A percentile compares a stretch with the other conserved stretches of the same genome.
Conservation (phyloP, 176 grass and related monocot species). For the Oryza longistaminata region DNA sequence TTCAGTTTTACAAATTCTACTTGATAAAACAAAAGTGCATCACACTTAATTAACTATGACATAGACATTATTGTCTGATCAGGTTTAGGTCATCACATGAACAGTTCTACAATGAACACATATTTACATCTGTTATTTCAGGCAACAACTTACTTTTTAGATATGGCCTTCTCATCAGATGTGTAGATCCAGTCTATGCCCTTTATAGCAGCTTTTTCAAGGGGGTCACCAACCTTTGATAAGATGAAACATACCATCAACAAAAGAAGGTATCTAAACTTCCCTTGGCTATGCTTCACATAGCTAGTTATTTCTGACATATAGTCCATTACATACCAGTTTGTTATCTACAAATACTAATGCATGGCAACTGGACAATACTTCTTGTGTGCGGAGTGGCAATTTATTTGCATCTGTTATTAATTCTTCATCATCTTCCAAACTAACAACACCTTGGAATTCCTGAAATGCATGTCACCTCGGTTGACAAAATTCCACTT, state of each 20-base stretch:
- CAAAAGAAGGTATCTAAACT: not conserved
- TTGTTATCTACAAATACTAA: conserved; percentile 99
- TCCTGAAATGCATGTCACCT: conserved; percentile 64
- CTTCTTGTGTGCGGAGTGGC: conserved; percentile 69
- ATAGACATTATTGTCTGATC: conserved; percentile 20
- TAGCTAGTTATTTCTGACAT: conserved; percentile 18
- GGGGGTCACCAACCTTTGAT: conserved; percentile 94
- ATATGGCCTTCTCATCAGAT: conserved; percentile 93
- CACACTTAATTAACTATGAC: not conserved
- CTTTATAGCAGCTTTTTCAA: conserved; percentile 96
- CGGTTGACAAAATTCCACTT: not conserved
- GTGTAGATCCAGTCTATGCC: conserved; percentile 99
- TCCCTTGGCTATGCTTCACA: conserved; percentile 17
- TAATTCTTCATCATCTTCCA: conserved; percentile 67
- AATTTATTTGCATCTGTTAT: conserved; percentile 79
- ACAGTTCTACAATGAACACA: not conserved
- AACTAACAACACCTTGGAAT: conserved; percentile 95
- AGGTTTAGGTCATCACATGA: not conserved
- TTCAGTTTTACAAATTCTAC: not conserved
- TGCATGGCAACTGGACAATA: conserved; percentile 87
- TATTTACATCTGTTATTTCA: conserved; percentile 18
- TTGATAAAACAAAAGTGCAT: not conserved
- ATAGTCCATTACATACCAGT: conserved; percentile 54
- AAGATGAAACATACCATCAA: conserved; percentile 41
- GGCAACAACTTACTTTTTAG: conserved; percentile 69